A percentile compares a stretch with the other conserved stretches of the same genome.
Conservation (phyloP, 2,329 filamentous ascomycete genomes). For the Verticillium zaregamsianum region DNA sequence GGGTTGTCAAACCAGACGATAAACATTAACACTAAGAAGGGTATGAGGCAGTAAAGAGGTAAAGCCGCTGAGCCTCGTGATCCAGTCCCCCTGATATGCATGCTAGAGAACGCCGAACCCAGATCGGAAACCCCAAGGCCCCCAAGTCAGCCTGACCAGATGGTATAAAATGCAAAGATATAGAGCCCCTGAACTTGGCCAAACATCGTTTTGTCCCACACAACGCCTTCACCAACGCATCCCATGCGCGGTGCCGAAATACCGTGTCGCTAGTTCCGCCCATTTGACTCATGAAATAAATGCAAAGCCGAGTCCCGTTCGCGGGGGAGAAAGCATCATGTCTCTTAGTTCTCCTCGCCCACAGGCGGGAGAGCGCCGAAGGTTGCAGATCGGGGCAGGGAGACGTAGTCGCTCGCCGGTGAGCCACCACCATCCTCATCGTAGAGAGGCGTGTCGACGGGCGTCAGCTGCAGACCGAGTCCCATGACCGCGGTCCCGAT, state of each 20-base stretch:
- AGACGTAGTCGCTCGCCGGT: conserved; percentile 9
- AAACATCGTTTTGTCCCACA: not conserved
- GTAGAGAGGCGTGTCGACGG: conserved; percentile 27
- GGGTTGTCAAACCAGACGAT: not conserved
- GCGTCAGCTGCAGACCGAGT: conserved; percentile 35
- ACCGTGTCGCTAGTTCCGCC: not conserved
- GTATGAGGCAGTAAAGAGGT: not conserved
- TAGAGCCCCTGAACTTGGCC: not conserved
- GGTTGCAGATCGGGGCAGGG: conserved; percentile 4
- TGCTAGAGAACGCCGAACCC: not conserved
- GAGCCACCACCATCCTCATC: conserved; percentile 6
- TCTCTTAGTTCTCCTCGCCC: conserved; percentile 6
- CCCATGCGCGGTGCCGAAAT: not conserved
- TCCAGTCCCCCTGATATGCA: not conserved
- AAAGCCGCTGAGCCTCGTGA: not conserved
- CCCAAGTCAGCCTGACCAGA: not conserved
- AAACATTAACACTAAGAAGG: not conserved
- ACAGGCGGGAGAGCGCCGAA: conserved; percentile 6
- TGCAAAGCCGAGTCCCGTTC: not conserved
- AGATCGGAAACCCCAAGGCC: not conserved
- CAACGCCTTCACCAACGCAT: not conserved
- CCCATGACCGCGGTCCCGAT: conserved; percentile 32
- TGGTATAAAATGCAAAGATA: not conserved
- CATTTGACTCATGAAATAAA: not conserved
- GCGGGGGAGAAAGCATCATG: not conserved